Percentiles rank a stretch among this genome's conserved stretches.
Conservation (phyloP, 2,329 filamentous ascomycete species). For the Aspergillus sp. region DNA sequence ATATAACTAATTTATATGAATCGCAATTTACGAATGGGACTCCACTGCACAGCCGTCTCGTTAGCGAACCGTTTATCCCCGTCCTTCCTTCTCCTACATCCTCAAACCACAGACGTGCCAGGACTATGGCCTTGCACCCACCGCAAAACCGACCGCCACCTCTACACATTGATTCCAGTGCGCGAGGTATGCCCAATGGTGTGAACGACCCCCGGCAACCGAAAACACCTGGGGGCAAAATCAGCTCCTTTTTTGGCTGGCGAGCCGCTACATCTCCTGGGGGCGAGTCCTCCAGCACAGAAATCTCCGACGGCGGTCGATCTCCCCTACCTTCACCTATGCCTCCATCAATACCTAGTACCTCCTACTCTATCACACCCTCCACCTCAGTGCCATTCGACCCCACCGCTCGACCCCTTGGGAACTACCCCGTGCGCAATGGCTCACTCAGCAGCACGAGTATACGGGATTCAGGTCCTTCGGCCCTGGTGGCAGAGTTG, state of each 20-base stretch:
- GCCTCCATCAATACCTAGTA: constrained; percentile 36
- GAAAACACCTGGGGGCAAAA: constrained; percentile 56
- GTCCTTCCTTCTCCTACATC: constrained; percentile 69
- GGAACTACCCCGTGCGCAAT: constrained; percentile 45
- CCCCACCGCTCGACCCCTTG: constrained; percentile 47
- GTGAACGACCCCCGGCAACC: constrained; percentile 40
- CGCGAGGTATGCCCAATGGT: constrained; percentile 33
- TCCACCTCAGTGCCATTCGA: constrained; percentile 50
- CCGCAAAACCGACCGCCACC: constrained; percentile 41
- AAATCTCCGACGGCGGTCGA: constrained; percentile 60
- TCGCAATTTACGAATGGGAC: constrained; percentile 39
- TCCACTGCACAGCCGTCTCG: constrained; percentile 40
- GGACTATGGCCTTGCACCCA: constrained; percentile 47
- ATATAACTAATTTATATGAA: constrained; percentile 23
- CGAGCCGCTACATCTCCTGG: constrained; percentile 56
- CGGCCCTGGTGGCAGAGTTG: constrained; percentile 74
- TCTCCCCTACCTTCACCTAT: constrained; percentile 60
- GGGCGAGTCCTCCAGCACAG: constrained; percentile 60
- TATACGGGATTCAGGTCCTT: constrained; percentile 45
- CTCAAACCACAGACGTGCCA: constrained; percentile 47
- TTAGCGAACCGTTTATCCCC: constrained; percentile 50
- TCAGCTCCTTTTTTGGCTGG: constrained; percentile 69
- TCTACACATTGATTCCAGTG: constrained; percentile 44
- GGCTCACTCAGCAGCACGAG: constrained; percentile 46
- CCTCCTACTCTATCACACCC: constrained; percentile 31